These are phyloP conservation scores for Globisporangium parvum DNA, from an alignment of 352 stramenopile species.

Conservation along the genomic window DNA sequence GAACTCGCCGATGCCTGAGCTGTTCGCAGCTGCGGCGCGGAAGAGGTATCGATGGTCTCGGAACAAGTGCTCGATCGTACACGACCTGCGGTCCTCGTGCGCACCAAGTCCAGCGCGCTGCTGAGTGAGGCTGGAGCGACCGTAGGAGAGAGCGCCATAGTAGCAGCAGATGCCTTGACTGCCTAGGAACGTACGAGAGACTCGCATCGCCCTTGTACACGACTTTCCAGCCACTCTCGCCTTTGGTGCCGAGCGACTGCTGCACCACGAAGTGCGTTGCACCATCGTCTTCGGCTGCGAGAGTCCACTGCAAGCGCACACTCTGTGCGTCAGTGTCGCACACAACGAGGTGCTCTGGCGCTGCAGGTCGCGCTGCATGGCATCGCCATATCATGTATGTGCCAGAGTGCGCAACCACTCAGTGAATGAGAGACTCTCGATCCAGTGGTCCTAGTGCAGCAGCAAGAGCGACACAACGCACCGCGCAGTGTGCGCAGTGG, in stretches of 20 bases:
- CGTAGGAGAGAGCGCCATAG: background rate
- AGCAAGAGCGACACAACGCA: constrained; percentile 2
- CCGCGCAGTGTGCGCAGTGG: constrained; percentile 25
- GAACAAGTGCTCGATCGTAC: constrained; percentile 15
- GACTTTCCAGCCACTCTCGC: constrained; percentile 19
- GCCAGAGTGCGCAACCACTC: no score
- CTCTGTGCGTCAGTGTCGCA: constrained; percentile 1
- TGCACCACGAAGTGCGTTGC: constrained; percentile 18
- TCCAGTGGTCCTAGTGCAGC: no score
- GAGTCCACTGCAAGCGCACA: constrained; percentile 6
- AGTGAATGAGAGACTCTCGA: no score
- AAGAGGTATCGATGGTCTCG: constrained; percentile 22
- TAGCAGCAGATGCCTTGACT: background rate
- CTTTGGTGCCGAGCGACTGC: constrained; percentile 14
- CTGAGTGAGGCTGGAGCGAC: background rate
- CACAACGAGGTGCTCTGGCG: constrained; percentile 3
- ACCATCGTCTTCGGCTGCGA: background rate
- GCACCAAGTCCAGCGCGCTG: background rate
- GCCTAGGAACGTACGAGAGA: constrained; percentile 5
- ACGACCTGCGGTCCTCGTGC: constrained; percentile 2
- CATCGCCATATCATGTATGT: background rate
- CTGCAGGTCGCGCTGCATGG: constrained; percentile 12
- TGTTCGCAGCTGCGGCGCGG: constrained; percentile 13
- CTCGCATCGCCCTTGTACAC: constrained; percentile 15
- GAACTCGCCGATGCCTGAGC: constrained; percentile 16